Base-by-base conservation (phyloP, 441 rosid species). In the Adansonia rubrostipa region DNA sequence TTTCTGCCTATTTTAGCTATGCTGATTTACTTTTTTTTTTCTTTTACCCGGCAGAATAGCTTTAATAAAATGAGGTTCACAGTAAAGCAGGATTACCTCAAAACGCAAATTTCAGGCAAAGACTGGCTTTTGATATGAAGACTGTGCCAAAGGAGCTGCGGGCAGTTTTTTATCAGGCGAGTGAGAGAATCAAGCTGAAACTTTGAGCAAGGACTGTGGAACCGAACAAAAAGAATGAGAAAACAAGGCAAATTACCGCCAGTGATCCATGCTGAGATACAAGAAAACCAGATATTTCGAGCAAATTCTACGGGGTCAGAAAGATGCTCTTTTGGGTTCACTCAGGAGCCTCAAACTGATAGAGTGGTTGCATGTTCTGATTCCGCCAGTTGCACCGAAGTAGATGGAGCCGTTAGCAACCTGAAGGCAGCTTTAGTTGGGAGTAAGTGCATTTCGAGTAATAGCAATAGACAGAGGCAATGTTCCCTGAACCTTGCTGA, bases 291-390 rank as follows among this genome's bases (percentile, higher is more conserved):
- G 71, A 56, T 13, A 14, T 67, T 74, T 51, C 76, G 45, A 60
- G 81, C 79, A 74, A 82, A 77, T 68, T 72, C 78, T 80, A 74
- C 57, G 3, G 87, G 79, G 68, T 44, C 85, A 8, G 84, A 73
- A 53, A 75, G 77, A 69, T 83, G 71, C 79, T 80, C 83, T 3
- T 77, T 85, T 9, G 86, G 75, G 53, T 80, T 80, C 36, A 75
- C 68, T 57, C 80, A 70, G 45, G 68, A 24, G 54, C 17, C 83
- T 53, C 81, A 72, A 75, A 58, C 80, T 61, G 76, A 76, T 40
- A 45, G 53, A 15, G 75, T 13, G 20, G 63, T 61, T 76, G 67
- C 77, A 42, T 66, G 80, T 75, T 73, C 67, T 19, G 36, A 60
- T 71, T 50, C 62, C 33, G 75, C 58, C 15, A 60, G 42, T 71